phyloP scores from a whole-genome alignment of 768 basidiomycete genomes.

The Strobilomyces dryophilus region DNA sequence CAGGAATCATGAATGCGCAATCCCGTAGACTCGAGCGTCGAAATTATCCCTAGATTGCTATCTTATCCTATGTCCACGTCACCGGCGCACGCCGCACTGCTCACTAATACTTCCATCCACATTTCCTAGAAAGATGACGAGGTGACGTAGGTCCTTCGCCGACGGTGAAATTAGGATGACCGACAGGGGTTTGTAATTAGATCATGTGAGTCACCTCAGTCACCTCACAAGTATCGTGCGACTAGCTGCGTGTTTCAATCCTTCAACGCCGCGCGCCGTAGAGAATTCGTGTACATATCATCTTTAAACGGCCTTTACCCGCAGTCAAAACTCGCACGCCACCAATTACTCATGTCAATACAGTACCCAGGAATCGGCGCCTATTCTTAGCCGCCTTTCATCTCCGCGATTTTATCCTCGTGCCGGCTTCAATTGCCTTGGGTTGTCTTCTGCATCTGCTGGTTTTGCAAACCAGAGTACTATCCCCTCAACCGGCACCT shows the following conservation, averaged over 20 bases:
- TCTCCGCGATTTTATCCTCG: neutral
- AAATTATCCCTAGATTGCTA: neutral
- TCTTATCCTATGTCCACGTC: slow-evolving; percentile 13
- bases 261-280: neutral
- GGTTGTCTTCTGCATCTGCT: neutral
- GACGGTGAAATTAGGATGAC: neutral
- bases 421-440: neutral
- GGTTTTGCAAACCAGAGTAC: too few species aligned
- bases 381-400: neutral
- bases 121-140: slow-evolving; percentile 11
- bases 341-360: neutral
- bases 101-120: neutral
- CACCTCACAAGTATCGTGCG: slow-evolving; percentile 8
- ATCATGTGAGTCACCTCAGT: neutral
- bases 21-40: neutral
- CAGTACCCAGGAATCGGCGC: neutral
- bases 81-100: slow-evolving; percentile 2
- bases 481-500: too few species aligned
- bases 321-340: neutral
- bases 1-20: too few species aligned
- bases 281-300: neutral
- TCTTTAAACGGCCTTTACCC: neutral
- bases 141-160: slow-evolving; percentile 25
- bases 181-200: neutral
- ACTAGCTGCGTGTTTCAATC: slow-evolving; percentile 1